These are phyloP conservation scores for Acacia acuminata DNA, from an alignment of 306 rosid genomes.

Conservation along the genomic window DNA sequence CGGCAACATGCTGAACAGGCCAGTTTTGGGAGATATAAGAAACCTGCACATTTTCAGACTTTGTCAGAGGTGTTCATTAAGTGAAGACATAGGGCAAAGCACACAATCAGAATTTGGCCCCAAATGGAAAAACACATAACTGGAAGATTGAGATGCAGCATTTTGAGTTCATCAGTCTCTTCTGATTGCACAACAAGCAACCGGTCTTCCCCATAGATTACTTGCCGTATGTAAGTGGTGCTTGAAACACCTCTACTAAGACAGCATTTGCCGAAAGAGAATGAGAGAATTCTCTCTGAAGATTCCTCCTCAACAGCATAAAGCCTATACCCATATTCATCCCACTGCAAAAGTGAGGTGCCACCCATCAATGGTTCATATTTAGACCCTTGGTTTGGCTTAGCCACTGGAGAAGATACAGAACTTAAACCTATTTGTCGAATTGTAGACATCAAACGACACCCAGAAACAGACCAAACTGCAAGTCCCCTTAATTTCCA, in stretches of 20 bases:
- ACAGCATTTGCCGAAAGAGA: conserved; percentile 97
- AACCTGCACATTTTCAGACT: conserved; percentile 57
- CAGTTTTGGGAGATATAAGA: conserved; percentile 97
- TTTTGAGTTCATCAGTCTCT: conserved; percentile 94
- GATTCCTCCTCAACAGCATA: conserved; percentile 78
- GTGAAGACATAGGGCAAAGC: conserved; percentile 9
- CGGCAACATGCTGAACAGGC: conserved; percentile 97
- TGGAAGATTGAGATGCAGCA: conserved; percentile 95
- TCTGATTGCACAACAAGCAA: conserved; percentile 90
- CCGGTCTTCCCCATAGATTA: conserved; percentile 88
- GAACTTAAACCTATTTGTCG: conserved; percentile 93
- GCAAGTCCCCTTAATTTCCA: conserved; percentile 97
- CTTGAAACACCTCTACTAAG: conserved; percentile 98
- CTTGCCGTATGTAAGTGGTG: conserved; percentile 84
- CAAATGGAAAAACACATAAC: conserved; percentile 47
- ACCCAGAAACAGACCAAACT: conserved; percentile 97
- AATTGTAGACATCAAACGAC: conserved; percentile 95
- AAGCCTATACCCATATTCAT: conserved; percentile 90
- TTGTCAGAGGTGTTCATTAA: conserved; percentile 44
- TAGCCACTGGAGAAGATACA: conserved; percentile 79
- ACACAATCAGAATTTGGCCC: background rate
- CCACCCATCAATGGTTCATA: conserved; percentile 92
- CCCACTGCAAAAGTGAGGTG: conserved; percentile 93
- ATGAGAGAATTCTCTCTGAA: conserved; percentile 79
- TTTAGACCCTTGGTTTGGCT: conserved; percentile 77